Evolutionary conservation across 345 rosid species (phyloP), one percentile per base, ranked within the genome.

Genomic region (Limnanthes douglasii): DNA sequence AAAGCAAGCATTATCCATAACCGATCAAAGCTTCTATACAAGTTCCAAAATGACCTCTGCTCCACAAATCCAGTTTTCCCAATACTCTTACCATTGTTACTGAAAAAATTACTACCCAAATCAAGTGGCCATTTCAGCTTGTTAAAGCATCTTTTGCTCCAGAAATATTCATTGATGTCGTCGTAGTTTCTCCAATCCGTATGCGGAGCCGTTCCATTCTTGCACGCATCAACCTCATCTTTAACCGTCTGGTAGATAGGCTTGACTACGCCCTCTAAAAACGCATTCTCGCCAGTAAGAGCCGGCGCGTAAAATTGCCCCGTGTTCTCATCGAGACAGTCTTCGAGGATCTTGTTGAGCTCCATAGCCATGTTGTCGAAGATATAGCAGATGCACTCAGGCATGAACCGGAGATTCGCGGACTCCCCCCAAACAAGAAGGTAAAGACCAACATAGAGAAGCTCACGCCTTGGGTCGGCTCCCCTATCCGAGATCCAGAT

Each of bases 111-210:
- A 51, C 80, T 50, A 4, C 40, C 49, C 10, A n/a, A 2, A 41
- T 78, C 57, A 14, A 63, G 51, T 18, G 94, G 94, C 97, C 97
- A 86, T 36, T 64, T 54, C 48, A 82, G 39, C 33, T 59, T 61
- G 53, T 51, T 63, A 22, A 86, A 86, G 43, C 97, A 86, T 66
- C 94, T 57, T 44, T 68, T 67, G 22, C 93, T 70, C 95, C 97
- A 86, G 43, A 86, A 86, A 18, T 66, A 86, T 64, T 86, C 93
- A 10, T 86, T 75, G 18, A 86, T 48, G 54, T 86, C 95, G 43
- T 86, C 97, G 29, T 86, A 86, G 46, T 86, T 86, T 62, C 97
- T 59, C 97, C 97, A 86, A 3, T 75, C 75, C 1, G 88, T 68
- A 55, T 82, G 97, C 11, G 88, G 78, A 24, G 56, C 60, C 0